phyloP scores from a whole-genome alignment of 1,139 yeast genomes.

The Debaryomyces udenii region DNA sequence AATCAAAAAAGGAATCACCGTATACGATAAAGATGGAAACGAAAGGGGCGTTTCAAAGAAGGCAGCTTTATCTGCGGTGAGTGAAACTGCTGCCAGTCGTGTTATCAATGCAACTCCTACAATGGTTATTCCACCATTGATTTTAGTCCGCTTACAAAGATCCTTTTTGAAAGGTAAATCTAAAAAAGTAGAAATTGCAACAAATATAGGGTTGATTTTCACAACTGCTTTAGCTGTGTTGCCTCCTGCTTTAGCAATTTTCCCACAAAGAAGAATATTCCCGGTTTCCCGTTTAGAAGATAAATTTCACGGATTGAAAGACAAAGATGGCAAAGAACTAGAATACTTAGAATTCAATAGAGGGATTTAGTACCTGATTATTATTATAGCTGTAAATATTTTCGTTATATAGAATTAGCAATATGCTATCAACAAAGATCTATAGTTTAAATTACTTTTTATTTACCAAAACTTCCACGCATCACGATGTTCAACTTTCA shows the following conservation, averaged over 20 bases:
- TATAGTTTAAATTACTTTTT: conserved; percentile 7
- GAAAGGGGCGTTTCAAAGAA: conserved; percentile 76
- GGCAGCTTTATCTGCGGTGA: conserved; percentile 92
- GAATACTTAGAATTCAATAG: conserved; percentile 80
- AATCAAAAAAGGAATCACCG: conserved; percentile 78
- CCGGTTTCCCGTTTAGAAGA: conserved; percentile 63
- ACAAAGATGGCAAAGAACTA: conserved; percentile 63
- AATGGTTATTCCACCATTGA: conserved; percentile 92
- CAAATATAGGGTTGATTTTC: conserved; percentile 82
- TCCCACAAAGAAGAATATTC: conserved; percentile 83
- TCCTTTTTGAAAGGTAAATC: conserved; percentile 69
- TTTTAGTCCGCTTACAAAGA: conserved; percentile 75
- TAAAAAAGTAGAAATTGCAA: conserved; percentile 61
- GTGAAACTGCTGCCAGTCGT: conserved; percentile 93
- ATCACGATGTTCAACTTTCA: conserved; percentile 44
- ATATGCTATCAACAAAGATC: neutral
- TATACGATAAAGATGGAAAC: conserved; percentile 68
- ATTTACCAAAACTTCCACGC: conserved; percentile 67
- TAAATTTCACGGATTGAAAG: conserved; percentile 61
- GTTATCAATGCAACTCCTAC: conserved; percentile 96
- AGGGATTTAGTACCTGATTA: conserved; percentile 60
- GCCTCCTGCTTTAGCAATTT: conserved; percentile 93
- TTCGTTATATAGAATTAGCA: conserved; percentile 4
- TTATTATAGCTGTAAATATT: conserved; percentile 6
- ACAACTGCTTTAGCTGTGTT: conserved; percentile 82